Evolutionary conservation across 306 rosid species (phyloP), one percentile per base, ranked within the genome.

Genomic region (Boehmeria nivea): DNA sequence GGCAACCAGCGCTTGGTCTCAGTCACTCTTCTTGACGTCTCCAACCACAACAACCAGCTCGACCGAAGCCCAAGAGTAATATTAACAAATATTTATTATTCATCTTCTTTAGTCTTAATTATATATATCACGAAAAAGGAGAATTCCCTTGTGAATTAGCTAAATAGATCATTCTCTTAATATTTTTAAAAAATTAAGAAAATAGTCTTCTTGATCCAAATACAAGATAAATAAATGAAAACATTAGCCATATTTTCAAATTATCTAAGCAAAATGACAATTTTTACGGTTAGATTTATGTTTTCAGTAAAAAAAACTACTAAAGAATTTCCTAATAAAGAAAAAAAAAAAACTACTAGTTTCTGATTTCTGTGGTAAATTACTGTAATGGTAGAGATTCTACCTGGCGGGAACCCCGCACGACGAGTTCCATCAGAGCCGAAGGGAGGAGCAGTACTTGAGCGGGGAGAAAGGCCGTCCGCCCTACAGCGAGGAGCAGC

Each of bases 351-450:
- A 8, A 0, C n/a, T 14, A 34, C 20, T 46, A 4, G n/a, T n/a
- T n/a, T n/a, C n/a, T n/a, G n/a, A n/a, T n/a, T n/a, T n/a, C n/a
- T n/a, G n/a, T 16, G 12, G 6, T 43, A 13, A n/a, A 4, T 20
- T 6, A 2, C 9, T 31, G 36, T 31, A n/a, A n/a, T 22, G 21
- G 8, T 45, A 81, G 94, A 71, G 60, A 31, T 85, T 85, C 71
- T 80, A 82, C 33, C 50, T 88, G 3, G 94, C 81, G 0, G 86
- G 84, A 0, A 85, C 77, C 34, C 88, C 81, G 1, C 70, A 65
- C 1, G 18, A 63, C n/a, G 87, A 81, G 59, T 72, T 71, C 55
- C 55, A 15, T 6, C 36, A 50, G 10, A 26, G 55, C 55, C 8
- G 25, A 12, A 12, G 42, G 3, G 47, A 31, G 15, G 44, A 20